Evolutionary conservation across 257 asterid species (phyloP).

Genomic region (Scutellaria baicalensis): DNA sequence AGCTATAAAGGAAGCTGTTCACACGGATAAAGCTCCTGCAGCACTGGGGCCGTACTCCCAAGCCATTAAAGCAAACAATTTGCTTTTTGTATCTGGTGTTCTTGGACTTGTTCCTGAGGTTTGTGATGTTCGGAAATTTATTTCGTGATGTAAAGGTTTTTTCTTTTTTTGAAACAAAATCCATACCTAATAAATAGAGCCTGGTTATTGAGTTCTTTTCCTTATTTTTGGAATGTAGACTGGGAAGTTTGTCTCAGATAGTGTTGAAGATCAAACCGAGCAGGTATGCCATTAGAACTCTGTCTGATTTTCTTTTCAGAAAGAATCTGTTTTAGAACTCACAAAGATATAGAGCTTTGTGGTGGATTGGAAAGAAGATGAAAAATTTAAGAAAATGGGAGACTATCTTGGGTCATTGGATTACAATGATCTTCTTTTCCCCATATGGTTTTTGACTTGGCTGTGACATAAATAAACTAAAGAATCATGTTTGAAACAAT

Average conservation of each 20-base stretch:
- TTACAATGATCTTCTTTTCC: not conserved
- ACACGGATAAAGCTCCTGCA: conserved; percentile 87
- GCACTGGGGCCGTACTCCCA: conserved; percentile 97
- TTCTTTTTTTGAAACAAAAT: not conserved
- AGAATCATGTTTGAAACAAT: not conserved
- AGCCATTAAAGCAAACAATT: conserved; percentile 79
- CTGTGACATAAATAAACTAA: not conserved
- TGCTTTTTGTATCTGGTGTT: conserved; percentile 78
- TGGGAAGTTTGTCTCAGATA: conserved; percentile 76
- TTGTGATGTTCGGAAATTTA: conserved; percentile 6
- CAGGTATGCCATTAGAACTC: conserved; percentile 47
- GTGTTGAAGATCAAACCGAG: conserved; percentile 92
- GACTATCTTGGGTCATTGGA: conserved; percentile 1
- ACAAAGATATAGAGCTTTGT: not conserved
- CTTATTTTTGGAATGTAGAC: conserved; percentile 52
- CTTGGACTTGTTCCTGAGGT: conserved; percentile 86
- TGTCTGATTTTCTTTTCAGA: not conserved
- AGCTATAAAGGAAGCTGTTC: conserved; percentile 70
- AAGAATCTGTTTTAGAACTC: not conserved
- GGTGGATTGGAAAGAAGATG: not conserved
- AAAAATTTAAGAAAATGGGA: not conserved
- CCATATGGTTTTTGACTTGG: not conserved
- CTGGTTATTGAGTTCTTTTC: not conserved
- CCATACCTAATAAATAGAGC: not conserved
- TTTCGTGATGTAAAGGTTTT: not conserved